These are phyloP conservation scores for Yamadazyma songkhlaensis DNA, from an alignment of 1,139 yeast genomes.

Conservation along the genomic window DNA sequence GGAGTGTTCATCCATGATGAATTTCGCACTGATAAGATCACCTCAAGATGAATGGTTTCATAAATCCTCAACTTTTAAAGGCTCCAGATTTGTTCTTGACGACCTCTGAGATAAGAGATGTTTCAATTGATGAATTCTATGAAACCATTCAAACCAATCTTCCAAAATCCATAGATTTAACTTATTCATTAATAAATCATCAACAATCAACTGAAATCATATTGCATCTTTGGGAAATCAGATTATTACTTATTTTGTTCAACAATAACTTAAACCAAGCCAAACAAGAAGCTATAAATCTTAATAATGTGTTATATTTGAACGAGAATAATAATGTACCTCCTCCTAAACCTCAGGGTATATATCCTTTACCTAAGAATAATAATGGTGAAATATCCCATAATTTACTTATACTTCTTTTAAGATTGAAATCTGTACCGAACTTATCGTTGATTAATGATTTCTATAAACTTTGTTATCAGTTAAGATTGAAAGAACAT, in stretches of 20 bases:
- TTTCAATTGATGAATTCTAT: slow-evolving; percentile 4
- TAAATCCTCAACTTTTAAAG: not conserved
- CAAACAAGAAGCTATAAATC: slow-evolving; percentile 35
- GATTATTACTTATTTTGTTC: slow-evolving; percentile 32
- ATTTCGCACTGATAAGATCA: not conserved
- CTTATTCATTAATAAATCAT: slow-evolving; percentile 15
- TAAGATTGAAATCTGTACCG: slow-evolving; percentile 39
- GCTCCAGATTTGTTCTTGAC: no score
- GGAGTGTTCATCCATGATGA: slow-evolving; percentile 19
- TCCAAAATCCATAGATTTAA: slow-evolving; percentile 6
- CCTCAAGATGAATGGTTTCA: no score
- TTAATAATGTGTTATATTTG: slow-evolving; percentile 36
- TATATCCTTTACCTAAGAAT: slow-evolving; percentile 39
- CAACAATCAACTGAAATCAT: slow-evolving; percentile 7
- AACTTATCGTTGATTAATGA: slow-evolving; percentile 36
- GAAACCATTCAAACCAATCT: slow-evolving; percentile 3
- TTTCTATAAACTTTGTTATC: slow-evolving; percentile 39
- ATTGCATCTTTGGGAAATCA: slow-evolving; percentile 37
- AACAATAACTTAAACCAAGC: slow-evolving; percentile 29
- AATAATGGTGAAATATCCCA: slow-evolving; percentile 22
- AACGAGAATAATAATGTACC: slow-evolving; percentile 25
- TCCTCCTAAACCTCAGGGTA: slow-evolving; percentile 9
- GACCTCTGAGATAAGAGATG: not conserved
- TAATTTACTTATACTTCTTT: slow-evolving; percentile 23
- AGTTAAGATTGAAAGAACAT: slow-evolving; percentile 25